phyloP scores from a whole-genome alignment of 2,329 filamentous ascomycete species.

The Byssothecium circinans region DNA sequence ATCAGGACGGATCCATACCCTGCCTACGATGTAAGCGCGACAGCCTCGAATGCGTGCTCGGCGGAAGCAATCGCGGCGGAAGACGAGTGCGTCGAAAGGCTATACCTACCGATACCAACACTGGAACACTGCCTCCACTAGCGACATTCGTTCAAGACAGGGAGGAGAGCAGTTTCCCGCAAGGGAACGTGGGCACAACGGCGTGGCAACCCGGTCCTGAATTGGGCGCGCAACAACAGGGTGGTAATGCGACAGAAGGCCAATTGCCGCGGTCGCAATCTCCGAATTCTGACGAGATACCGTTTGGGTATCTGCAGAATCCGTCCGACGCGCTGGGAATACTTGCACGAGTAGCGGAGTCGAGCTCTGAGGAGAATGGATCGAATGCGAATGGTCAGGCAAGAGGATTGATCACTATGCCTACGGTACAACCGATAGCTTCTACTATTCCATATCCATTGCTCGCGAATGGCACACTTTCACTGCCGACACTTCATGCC shows the following conservation, averaged over 20 bases:
- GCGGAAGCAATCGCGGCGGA: slow-evolving; percentile 61
- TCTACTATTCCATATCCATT: slow-evolving; percentile 47
- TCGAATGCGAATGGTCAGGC: slow-evolving; percentile 18
- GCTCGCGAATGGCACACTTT: slow-evolving; percentile 46
- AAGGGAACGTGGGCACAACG: slow-evolving; percentile 41
- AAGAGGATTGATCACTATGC: slow-evolving; percentile 9
- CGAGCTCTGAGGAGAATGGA: slow-evolving; percentile 33
- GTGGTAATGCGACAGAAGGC: slow-evolving; percentile 12
- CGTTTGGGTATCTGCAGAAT: slow-evolving; percentile 51
- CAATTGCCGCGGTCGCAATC: slow-evolving; percentile 34
- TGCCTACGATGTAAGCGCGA: slow-evolving; percentile 62
- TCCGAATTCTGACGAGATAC: slow-evolving; percentile 37
- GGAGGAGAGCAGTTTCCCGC: slow-evolving; percentile 38
- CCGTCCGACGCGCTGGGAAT: slow-evolving; percentile 54
- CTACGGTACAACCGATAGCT: slow-evolving; percentile 33
- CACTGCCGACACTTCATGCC: slow-evolving; percentile 53
- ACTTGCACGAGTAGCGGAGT: slow-evolving; percentile 50
- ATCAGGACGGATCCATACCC: slow-evolving; percentile 54
- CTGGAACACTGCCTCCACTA: slow-evolving; percentile 25
- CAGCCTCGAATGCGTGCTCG: slow-evolving; percentile 60
- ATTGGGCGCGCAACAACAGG: slow-evolving; percentile 18
- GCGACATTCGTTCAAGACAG: slow-evolving; percentile 27
- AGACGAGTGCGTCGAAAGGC: slow-evolving; percentile 59
- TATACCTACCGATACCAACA: slow-evolving; percentile 13
- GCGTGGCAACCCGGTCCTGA: slow-evolving; percentile 28